A percentile compares a stretch with the other conserved stretches of the same genome.
Conservation (phyloP, 2,329 filamentous ascomycete species). For the Didymella keratinophila region DNA sequence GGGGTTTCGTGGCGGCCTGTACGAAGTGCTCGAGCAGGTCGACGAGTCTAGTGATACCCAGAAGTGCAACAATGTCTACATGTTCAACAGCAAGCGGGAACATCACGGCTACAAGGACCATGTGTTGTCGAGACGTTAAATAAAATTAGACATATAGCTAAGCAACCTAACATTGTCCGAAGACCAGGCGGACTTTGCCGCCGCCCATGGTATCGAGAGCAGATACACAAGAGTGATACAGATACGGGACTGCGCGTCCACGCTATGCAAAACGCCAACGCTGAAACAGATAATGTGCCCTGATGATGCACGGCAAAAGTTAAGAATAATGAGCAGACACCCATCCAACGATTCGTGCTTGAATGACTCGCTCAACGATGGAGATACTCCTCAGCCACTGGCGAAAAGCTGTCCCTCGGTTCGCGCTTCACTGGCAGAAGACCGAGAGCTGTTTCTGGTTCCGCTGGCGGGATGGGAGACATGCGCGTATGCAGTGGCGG, state of each 20-base stretch:
- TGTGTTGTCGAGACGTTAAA: not conserved
- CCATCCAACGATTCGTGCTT: not conserved
- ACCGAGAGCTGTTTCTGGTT: too few species aligned
- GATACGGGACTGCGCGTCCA: constrained; percentile 3
- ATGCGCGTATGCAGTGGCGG: not conserved
- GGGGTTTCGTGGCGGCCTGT: constrained; percentile 15
- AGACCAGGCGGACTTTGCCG: constrained; percentile 1
- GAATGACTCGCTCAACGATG: constrained; percentile 5
- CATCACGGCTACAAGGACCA: not conserved
- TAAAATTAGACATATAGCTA: not conserved
- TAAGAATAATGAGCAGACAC: constrained; percentile 1
- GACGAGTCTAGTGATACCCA: constrained; percentile 1
- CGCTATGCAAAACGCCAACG: constrained; percentile 34
- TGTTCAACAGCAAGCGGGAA: not conserved
- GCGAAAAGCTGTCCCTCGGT: not conserved
- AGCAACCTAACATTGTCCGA: constrained; percentile 1
- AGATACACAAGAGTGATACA: constrained; percentile 7
- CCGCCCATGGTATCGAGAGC: constrained; percentile 19
- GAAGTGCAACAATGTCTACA: not conserved
- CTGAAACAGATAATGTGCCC: constrained; percentile 12
- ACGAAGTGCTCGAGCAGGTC: constrained; percentile 40
- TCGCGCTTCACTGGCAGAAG: not conserved
- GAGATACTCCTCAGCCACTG: not conserved
- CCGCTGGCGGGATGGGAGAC: not conserved
- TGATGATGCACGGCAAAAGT: not conserved